phyloP scores from a whole-genome alignment of 1,284 basidiomycete genomes.

The Fomitopsis pinicola region DNA sequence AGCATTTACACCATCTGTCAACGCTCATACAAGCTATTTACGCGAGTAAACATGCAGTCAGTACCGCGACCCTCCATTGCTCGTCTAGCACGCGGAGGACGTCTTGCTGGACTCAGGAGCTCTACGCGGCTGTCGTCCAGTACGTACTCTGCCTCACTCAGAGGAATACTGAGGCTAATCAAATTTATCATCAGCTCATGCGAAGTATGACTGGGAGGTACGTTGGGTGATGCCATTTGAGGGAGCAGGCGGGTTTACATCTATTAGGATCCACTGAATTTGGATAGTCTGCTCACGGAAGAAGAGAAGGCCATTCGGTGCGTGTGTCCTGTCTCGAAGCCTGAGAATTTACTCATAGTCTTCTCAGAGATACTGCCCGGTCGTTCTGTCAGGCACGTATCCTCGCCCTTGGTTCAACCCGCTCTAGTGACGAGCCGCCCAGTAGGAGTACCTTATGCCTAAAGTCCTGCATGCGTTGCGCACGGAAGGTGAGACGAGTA shows the following conservation, averaged over 20 bases:
- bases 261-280: constrained; percentile 70
- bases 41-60: no score
- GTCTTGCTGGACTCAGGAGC: no score
- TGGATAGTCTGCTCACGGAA: constrained; percentile 79
- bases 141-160: no score
- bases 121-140: no score
- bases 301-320: constrained; percentile 90
- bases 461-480: constrained; percentile 86
- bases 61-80: no score
- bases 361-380: constrained; percentile 72
- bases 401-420: not conserved
- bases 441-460: constrained; percentile 76
- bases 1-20: no score
- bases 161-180: no score
- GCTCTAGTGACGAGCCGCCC: constrained; percentile 1
- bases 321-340: constrained; percentile 16
- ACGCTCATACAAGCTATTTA: no score
- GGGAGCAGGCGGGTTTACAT: no score
- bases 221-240: constrained; percentile 6
- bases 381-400: constrained; percentile 75
- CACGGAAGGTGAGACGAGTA: constrained; percentile 62
- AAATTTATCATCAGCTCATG: constrained; percentile 34
- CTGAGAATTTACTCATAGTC: not conserved
- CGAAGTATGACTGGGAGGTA: constrained; percentile 70
- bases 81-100: no score